Evolutionary conservation across 805 yeast species (phyloP).

Genomic region (Pichia scutulata): DNA sequence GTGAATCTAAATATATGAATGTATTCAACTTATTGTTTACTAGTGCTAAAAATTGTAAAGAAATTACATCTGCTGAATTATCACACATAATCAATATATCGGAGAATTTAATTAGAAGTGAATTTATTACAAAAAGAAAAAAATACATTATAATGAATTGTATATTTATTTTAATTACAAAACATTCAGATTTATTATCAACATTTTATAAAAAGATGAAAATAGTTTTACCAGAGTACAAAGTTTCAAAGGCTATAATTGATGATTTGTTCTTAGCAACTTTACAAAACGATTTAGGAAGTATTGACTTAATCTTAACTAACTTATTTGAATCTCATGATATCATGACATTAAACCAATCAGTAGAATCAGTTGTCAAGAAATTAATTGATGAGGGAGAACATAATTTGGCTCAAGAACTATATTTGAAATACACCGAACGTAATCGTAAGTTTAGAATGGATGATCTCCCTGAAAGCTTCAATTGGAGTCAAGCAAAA

Average conservation of each 20-base stretch:
- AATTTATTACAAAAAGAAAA: not conserved
- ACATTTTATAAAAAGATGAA: slow-evolving; percentile 9
- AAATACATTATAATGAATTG: slow-evolving; percentile 8
- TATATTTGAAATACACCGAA: slow-evolving; percentile 8
- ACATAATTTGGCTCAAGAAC: slow-evolving; percentile 11
- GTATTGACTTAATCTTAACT: slow-evolving; percentile 8
- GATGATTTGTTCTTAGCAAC: slow-evolving; percentile 5
- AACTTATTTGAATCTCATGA: slow-evolving; percentile 2
- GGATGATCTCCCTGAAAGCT: not conserved
- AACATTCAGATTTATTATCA: slow-evolving; percentile 10
- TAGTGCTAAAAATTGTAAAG: not conserved
- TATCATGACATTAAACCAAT: not conserved
- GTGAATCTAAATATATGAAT: slow-evolving; percentile 2
- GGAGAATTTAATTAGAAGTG: slow-evolving; percentile 4
- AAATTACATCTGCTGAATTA: slow-evolving; percentile 3
- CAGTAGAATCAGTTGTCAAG: slow-evolving; percentile 6
- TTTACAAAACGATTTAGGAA: slow-evolving; percentile 6
- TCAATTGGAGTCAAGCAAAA: slow-evolving; percentile 3
- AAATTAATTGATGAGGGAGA: slow-evolving; percentile 5
- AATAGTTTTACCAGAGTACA: slow-evolving; percentile 5
- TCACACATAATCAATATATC: slow-evolving; percentile 4
- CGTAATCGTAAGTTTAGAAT: slow-evolving; percentile 6
- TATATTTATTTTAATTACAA: slow-evolving; percentile 5
- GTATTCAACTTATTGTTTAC: slow-evolving; percentile 7
- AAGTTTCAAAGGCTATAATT: slow-evolving; percentile 2